phyloP scores from a whole-genome alignment of 176 grass and related monocot species.

The Themeda triandra region DNA sequence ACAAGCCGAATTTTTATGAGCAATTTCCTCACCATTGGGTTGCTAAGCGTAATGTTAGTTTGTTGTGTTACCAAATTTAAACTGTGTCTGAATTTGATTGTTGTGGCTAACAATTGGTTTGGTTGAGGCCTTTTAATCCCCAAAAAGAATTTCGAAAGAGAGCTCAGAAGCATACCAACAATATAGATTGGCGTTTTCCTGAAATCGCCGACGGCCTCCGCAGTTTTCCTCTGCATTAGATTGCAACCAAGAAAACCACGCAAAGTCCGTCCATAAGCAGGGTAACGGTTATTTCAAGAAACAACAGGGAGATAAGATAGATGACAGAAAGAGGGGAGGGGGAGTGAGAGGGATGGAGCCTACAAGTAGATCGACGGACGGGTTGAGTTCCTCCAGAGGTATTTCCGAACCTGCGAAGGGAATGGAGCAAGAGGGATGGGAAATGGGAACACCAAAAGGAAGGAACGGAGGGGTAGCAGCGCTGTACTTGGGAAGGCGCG shows the following conservation, averaged over 20 bases:
- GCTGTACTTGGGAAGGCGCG: slow-evolving; percentile 30
- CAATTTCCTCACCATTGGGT: not conserved
- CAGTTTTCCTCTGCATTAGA: slow-evolving; percentile 25
- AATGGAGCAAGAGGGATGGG: not conserved
- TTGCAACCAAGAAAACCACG: not conserved
- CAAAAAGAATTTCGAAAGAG: too few species aligned
- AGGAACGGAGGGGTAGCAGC: not conserved
- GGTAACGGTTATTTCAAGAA: not conserved
- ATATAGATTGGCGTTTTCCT: slow-evolving; percentile 50
- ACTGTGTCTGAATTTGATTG: not conserved
- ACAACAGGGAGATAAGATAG: not conserved
- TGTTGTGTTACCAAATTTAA: not conserved
- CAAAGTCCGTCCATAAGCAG: not conserved
- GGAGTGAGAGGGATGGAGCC: not conserved
- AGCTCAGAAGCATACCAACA: slow-evolving; percentile 4
- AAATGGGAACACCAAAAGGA: not conserved
- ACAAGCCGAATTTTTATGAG: not conserved
- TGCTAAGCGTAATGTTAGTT: not conserved
- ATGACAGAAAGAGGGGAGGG: not conserved
- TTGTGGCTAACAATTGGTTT: not conserved
- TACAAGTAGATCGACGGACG: slow-evolving; percentile 33
- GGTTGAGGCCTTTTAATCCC: not conserved
- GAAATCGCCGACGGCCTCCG: slow-evolving; percentile 19
- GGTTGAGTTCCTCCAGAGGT: slow-evolving; percentile 32
- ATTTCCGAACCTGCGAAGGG: not conserved